Evolutionary conservation across 2,329 filamentous ascomycete genomes (phyloP).

Genomic region (Aspergillus oerlinghausenensis): DNA sequence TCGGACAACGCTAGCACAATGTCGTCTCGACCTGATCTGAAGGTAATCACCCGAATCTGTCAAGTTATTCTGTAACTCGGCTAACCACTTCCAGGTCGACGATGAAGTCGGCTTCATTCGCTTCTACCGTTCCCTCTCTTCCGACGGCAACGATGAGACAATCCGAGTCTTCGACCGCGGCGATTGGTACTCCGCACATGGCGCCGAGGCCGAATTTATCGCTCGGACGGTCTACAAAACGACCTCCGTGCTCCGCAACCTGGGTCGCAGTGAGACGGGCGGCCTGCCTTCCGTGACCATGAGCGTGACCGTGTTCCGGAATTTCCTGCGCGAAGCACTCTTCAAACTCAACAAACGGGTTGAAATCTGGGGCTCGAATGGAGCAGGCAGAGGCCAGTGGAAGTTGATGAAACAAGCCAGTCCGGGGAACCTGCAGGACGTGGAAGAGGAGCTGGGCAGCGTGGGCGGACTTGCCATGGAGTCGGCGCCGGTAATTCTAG

Average conservation of each 20-base stretch:
- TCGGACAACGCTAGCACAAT: slow-evolving; percentile 42
- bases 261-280: slow-evolving; percentile 79
- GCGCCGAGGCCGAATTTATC: slow-evolving; percentile 44
- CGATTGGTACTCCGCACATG: slow-evolving; percentile 79
- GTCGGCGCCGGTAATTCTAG: slow-evolving; percentile 86
- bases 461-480: slow-evolving; percentile 61
- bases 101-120: slow-evolving; percentile 96
- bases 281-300: slow-evolving; percentile 91
- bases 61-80: slow-evolving; percentile 1
- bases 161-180: slow-evolving; percentile 89
- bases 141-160: slow-evolving; percentile 58
- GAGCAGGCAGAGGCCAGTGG: slow-evolving; percentile 76
- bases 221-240: slow-evolving; percentile 84
- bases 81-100: slow-evolving; percentile 62
- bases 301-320: slow-evolving; percentile 89
- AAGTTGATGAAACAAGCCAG: slow-evolving; percentile 88
- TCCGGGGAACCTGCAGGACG: slow-evolving; percentile 91
- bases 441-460: slow-evolving; percentile 86
- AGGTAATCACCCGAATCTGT: slow-evolving; percentile 44
- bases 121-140: slow-evolving; percentile 83
- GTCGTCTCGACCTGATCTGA: slow-evolving; percentile 68
- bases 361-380: slow-evolving; percentile 78
- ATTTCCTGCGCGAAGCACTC: slow-evolving; percentile 89
- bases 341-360: slow-evolving; percentile 86
- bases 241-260: slow-evolving; percentile 85